Base-by-base conservation (phyloP, 805 yeast species). In the Pichia nanzhaoensis region DNA sequence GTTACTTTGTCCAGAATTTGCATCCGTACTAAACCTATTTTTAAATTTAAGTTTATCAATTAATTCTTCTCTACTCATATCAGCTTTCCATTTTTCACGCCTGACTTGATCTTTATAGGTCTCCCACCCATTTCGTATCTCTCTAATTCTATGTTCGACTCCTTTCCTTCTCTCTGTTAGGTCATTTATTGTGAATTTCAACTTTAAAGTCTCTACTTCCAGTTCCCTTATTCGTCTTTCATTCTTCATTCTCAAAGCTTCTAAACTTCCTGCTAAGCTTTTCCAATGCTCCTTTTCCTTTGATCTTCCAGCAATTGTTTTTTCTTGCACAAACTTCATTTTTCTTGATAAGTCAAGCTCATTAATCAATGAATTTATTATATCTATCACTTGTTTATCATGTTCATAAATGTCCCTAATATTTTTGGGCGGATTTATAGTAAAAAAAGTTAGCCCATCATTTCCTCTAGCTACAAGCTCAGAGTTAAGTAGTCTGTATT, bases 381-480 rank as follows among this genome's bases (percentile, higher is more conserved):
- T 51, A 40, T 60, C 57, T 32, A 63, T 54, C 20, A 58, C 47
- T 24, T 58, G 56, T 33, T 58, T 59, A 44, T 66, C 70, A 42
- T 65, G 66, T 40, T 61, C 59, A 45, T 55, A 54, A 5, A 44
- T 18, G 4, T 42, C 42, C 3, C 16, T 14, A 13, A 35, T 41
- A 5, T 19, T 35, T 3, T 17, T 17, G n/a, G 39, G 44, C 10
- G 44, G n/a, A 6, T 35, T 19, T 3, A 14, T 12, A 7, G 39
- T 41, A n/a, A 19, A 41, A 41, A 41, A 41, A 3, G 24, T 28
- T 4, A 41, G 5, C 18, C 19, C 18, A 20, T 28, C 39, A 19
- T 18, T 13, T 13, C 44, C 44, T 35, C 27, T 34, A 19, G 34
- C 13, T 35, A 18, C 9, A 17, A 41, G 33, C 14, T 28, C 34